Conservation (phyloP, 305 asterid species). For the Fraxinus velutina region DNA sequence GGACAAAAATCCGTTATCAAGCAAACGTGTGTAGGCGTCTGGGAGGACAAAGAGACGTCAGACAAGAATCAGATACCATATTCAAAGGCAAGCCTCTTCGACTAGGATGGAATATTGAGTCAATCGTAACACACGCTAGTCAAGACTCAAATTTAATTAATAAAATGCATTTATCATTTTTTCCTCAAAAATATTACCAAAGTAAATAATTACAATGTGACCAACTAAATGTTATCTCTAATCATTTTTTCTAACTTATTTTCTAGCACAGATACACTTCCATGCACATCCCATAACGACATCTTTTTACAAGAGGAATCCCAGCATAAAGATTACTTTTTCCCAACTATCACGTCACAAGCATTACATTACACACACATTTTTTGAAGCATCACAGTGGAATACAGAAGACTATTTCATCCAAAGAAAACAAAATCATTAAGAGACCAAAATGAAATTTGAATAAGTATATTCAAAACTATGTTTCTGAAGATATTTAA, state of each 20-base stretch:
- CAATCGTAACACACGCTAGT: neutral
- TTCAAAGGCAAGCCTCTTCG: conserved; percentile 1
- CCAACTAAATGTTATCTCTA: neutral
- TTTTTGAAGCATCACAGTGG: neutral
- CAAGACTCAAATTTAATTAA: neutral
- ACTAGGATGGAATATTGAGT: neutral
- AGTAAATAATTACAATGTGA: neutral
- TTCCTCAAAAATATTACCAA: neutral
- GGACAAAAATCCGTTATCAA: conserved; percentile 92
- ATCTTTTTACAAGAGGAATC: neutral
- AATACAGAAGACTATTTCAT: neutral
- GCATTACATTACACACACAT: neutral
- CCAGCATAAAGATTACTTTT: neutral
- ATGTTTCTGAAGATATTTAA: neutral
- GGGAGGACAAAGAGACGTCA: conserved; percentile 37
- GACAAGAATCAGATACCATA: conserved; percentile 23
- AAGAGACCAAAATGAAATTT: neutral
- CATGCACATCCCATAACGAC: neutral
- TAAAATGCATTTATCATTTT: neutral
- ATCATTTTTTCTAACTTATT: neutral
- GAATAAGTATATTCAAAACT: neutral
- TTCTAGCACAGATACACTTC: neutral
- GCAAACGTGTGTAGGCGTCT: conserved; percentile 97
- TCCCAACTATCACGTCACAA: neutral
- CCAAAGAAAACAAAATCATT: neutral